Conservation (phyloP, 148 eudicot genomes). For the Silene conica region DNA sequence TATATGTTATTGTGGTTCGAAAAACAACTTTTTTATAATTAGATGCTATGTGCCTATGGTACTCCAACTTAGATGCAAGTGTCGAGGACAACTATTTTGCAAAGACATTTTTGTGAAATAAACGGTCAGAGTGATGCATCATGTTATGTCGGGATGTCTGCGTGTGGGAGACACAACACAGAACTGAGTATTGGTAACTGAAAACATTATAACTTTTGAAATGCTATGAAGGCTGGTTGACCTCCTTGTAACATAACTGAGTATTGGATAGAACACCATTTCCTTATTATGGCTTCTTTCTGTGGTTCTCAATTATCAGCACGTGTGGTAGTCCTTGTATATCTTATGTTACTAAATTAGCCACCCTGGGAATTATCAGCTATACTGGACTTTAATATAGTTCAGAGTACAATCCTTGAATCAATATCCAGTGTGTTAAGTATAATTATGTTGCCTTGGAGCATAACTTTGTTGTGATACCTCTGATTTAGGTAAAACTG, state of each 20-base stretch:
- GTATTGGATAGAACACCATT: background rate
- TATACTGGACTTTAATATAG: background rate
- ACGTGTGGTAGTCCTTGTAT: background rate
- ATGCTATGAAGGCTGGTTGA: background rate
- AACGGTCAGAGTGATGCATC: too few species aligned
- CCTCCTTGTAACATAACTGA: background rate
- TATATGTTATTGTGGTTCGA: too few species aligned
- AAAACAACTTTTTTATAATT: too few species aligned
- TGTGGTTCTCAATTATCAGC: background rate
- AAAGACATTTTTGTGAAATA: too few species aligned
- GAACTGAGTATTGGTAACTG: too few species aligned
- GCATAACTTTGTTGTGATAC: background rate
- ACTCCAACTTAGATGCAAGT: too few species aligned
- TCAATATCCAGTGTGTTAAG: background rate
- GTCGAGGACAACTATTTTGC: too few species aligned
- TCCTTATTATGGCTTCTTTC: background rate
- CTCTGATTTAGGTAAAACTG: background rate
- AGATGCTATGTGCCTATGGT: too few species aligned
- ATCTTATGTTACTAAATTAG: background rate
- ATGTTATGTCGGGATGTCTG: too few species aligned
- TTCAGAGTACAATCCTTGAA: background rate
- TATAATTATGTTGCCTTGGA: background rate
- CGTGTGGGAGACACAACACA: too few species aligned
- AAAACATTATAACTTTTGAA: background rate
- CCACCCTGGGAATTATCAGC: background rate